Evolutionary conservation across 179 eudicot genomes (phyloP).

Genomic region (Camellia oleifera): DNA sequence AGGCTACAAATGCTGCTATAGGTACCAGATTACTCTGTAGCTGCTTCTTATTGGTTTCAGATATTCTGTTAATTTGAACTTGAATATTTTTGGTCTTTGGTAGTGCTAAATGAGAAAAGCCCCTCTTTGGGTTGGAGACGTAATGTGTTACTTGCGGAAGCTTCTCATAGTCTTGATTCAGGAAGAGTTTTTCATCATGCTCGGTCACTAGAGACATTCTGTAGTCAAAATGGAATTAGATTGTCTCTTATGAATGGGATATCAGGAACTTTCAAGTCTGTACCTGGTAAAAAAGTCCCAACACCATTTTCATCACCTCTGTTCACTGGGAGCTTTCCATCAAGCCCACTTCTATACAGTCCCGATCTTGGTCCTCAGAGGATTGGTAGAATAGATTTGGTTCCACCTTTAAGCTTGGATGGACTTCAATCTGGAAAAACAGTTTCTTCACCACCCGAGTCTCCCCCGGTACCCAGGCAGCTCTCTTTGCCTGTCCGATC

Average conservation of each 20-base stretch:
- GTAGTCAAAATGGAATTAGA: conserved; percentile 64
- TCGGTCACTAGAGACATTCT: conserved; percentile 83
- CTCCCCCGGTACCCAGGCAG: conserved; percentile 72
- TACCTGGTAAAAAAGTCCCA: conserved; percentile 51
- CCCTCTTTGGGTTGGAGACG: conserved; percentile 96
- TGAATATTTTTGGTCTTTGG: conserved; percentile 15
- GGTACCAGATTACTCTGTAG: conserved; percentile 15
- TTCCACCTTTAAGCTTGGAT: conserved; percentile 95
- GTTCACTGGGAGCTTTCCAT: conserved; percentile 98
- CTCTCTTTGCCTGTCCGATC: conserved; percentile 66
- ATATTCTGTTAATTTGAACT: neutral
- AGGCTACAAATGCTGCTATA: conserved; percentile 45
- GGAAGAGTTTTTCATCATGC: conserved; percentile 90
- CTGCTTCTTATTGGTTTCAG: conserved; percentile 12
- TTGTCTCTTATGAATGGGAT: conserved; percentile 51
- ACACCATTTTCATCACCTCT: conserved; percentile 88
- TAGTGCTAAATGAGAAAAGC: conserved; percentile 49
- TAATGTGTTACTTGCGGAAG: conserved; percentile 84
- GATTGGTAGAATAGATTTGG: conserved; percentile 68
- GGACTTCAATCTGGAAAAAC: conserved; percentile 63
- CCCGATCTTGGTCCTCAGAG: conserved; percentile 68
- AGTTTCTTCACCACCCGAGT: conserved; percentile 63
- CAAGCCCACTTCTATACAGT: conserved; percentile 80
- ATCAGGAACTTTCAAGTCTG: conserved; percentile 45
- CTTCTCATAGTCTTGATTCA: conserved; percentile 86